A percentile compares a stretch with the other conserved stretches of the same genome.
phyloP scores from a whole-genome alignment of 768 basidiomycete species.

The Kwoniella heveanensis region DNA sequence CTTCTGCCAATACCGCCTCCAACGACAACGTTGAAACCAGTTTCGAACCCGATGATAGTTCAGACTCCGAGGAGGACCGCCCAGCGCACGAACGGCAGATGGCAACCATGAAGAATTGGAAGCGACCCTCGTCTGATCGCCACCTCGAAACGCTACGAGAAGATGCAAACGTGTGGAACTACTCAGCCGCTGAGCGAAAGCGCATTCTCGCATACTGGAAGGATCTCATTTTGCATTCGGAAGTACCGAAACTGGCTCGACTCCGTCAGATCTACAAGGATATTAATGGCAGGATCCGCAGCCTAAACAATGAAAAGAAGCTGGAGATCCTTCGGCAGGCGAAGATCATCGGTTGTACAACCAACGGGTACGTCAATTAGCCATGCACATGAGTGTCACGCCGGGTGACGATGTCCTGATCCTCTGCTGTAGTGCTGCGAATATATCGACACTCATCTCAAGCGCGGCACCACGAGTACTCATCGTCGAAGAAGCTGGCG shows the following conservation, averaged over 20 bases:
- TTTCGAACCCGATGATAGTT: too few species aligned
- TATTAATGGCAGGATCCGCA: neutral
- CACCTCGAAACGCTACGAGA: neutral
- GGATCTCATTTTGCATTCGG: neutral
- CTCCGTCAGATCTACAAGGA: neutral
- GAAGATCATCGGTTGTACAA: neutral
- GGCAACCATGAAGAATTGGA: neutral
- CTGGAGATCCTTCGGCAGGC: neutral
- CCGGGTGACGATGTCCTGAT: neutral
- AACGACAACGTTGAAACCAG: too few species aligned
- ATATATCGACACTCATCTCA: neutral
- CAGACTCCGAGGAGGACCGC: too few species aligned
- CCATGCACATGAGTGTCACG: neutral
- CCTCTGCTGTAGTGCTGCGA: neutral
- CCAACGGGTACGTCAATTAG: neutral
- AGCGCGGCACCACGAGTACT: constrained; percentile 61
- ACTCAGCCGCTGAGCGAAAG: neutral
- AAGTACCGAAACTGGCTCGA: neutral
- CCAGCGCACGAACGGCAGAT: neutral
- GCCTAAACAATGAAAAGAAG: neutral
- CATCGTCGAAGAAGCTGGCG: constrained; percentile 78
- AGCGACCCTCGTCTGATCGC: neutral
- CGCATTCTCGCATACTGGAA: neutral
- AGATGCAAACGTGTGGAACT: neutral
- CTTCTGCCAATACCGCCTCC: too few species aligned